Base-by-base conservation (phyloP, 1,139 yeast species). In the Meyerozyma sp. region DNA sequence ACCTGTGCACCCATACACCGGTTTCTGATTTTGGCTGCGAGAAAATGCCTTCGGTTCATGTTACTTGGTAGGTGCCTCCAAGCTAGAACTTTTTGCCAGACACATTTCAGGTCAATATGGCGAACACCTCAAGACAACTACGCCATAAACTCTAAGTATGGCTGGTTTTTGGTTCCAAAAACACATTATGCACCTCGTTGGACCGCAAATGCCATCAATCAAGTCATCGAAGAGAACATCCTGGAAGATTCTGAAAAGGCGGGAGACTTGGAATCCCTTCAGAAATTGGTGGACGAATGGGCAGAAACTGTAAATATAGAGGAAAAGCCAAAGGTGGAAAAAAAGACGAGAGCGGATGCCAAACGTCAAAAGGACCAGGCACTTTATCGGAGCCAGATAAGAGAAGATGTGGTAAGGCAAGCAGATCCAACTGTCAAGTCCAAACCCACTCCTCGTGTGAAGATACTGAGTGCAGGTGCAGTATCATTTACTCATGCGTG, bases 91-190 rank as follows among this genome's bases (percentile, higher is more conserved):
- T 30, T 30, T 14, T 13, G 20, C 16, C 34, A 30, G 14, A 30
- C 18, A 8, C 14, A 8, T 14, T 30, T 16, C 8, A 2, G 20
- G 11, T 11, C 26, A 4, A 21, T 20, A 34, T 20, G 37, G 26
- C 25, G 37, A 25, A 34, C 3, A 13, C 37, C 37, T 10, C 37
- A 21, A 18, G 26, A 34, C n/a, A 3, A 20, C 16, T 34, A 34
- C 10, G 65, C 63, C 3, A 39, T 68, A 5, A 40, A 48, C 28
- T 63, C 70, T 6, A 48, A 52, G 1, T 56, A 48, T 40, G 73
- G 72, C 5, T 68, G 76, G 76, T 61, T 60, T 21, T 54, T 56
- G 0, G 55, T 70, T 8, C 66, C 66, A 3, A 56, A 55, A 39
- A 46, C 54, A 7, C 58, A 53, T 40, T 65, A 57, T 42, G 62